Evolutionary conservation across 2,329 filamentous ascomycete species (phyloP).

Genomic region (Sarocladiaceae sp.): DNA sequence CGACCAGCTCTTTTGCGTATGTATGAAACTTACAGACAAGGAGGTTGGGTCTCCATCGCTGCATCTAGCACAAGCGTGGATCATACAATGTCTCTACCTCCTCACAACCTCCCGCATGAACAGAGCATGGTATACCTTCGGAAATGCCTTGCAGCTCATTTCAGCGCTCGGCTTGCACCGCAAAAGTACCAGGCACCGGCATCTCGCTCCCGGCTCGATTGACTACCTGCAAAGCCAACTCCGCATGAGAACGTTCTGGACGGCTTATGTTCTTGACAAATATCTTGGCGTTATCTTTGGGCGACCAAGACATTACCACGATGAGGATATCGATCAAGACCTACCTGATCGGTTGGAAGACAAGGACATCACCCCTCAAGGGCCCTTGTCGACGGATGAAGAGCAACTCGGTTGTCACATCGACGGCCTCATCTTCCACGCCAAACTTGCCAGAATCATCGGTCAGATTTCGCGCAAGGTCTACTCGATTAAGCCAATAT

Average conservation of each 20-base stretch:
- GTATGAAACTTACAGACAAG: too few relatives aligned
- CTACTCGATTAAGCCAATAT: conserved; percentile 32
- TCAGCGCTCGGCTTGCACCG: conserved; percentile 36
- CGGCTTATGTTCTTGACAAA: conserved; percentile 59
- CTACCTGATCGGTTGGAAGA: conserved; percentile 54
- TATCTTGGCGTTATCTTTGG: conserved; percentile 61
- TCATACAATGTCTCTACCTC: conserved; percentile 39
- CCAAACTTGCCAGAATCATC: conserved; percentile 34
- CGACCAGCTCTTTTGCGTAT: too few relatives aligned
- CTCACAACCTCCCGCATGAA: conserved; percentile 41
- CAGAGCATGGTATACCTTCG: conserved; percentile 43
- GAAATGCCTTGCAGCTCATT: conserved; percentile 34
- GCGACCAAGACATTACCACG: conserved; percentile 56
- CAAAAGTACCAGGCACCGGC: conserved; percentile 18
- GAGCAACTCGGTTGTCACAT: conserved; percentile 41
- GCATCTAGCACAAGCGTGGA: conserved; percentile 36
- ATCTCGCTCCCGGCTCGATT: conserved; percentile 9
- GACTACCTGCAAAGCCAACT: conserved; percentile 34
- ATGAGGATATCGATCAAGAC: conserved; percentile 62
- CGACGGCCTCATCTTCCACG: conserved; percentile 42
- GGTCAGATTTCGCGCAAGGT: conserved; percentile 34
- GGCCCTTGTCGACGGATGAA: conserved; percentile 26
- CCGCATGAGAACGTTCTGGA: conserved; percentile 53
- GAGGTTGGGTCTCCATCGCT: conserved; percentile 32
- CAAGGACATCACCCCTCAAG: conserved; percentile 45